These are phyloP conservation scores for Pulchroboletus neoregius DNA, from an alignment of 1,284 basidiomycete genomes.

Conservation along the genomic window DNA sequence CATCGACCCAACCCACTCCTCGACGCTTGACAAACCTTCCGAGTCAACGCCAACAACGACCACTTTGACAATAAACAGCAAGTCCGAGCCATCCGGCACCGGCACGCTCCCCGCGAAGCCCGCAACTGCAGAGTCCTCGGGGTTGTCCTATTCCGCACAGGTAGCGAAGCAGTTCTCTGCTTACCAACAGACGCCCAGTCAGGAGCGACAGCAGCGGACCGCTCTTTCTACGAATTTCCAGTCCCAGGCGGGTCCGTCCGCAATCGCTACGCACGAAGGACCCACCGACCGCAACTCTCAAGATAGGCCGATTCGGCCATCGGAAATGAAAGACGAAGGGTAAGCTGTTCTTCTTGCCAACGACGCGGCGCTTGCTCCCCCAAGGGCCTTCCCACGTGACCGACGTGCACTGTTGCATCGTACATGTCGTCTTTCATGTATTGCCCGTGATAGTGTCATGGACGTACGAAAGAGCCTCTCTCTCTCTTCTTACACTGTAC, in stretches of 20 bases:
- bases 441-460: conserved; percentile 28
- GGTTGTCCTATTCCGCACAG: conserved; percentile 60
- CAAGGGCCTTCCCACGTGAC: conserved; percentile 9
- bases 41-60: conserved; percentile 14
- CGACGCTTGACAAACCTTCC: conserved; percentile 9
- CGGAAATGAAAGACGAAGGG: conserved; percentile 93
- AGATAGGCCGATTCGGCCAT: conserved; percentile 54
- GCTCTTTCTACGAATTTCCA: conserved; percentile 14
- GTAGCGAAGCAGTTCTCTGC: conserved; percentile 67
- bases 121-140: conserved; percentile 17
- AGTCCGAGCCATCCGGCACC: conserved; percentile 21
- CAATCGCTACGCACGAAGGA: conserved; percentile 36
- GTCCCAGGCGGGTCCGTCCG: conserved; percentile 24
- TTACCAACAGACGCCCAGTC: conserved; percentile 65
- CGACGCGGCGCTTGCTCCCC: conserved; percentile 18
- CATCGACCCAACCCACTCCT: conserved; percentile 15
- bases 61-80: conserved; percentile 2
- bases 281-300: conserved; percentile 25
- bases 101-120: conserved; percentile 35
- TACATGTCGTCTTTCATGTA: conserved; percentile 15
- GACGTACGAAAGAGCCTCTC: conserved; percentile 20
- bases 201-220: conserved; percentile 54
- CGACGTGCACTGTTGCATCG: conserved; percentile 10
- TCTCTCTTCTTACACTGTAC: conserved; percentile 23
- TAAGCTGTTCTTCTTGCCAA: conserved; percentile 48